A percentile compares a stretch with the other conserved stretches of the same genome.
Conservation (phyloP, 441 rosid genomes). For the Monsonia emarginata region DNA sequence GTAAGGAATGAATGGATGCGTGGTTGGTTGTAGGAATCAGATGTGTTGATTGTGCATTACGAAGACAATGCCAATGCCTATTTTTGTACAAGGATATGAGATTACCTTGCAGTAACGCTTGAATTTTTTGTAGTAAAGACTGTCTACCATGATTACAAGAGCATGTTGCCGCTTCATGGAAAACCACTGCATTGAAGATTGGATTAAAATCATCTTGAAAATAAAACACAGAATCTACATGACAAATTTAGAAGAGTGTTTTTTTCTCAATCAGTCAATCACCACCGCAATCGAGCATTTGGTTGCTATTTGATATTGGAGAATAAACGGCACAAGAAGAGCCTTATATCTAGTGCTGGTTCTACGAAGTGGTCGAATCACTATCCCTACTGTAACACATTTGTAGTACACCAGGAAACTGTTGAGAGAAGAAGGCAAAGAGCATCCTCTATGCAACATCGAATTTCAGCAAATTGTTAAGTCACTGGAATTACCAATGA, state of each 20-base stretch:
- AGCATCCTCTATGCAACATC: too few relatives aligned
- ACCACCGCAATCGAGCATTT: too few relatives aligned
- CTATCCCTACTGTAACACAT: background rate
- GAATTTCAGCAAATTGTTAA: too few relatives aligned
- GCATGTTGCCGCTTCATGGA: conserved; percentile 67
- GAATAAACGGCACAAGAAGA: too few relatives aligned
- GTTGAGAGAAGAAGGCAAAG: background rate
- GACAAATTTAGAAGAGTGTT: too few relatives aligned
- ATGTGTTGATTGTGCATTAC: too few relatives aligned
- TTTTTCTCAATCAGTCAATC: too few relatives aligned
- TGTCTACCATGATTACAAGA: conserved; percentile 46
- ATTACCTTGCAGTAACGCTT: conserved; percentile 52
- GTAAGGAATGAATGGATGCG: too few relatives aligned
- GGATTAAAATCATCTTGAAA: conserved; percentile 18
- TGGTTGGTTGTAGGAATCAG: too few relatives aligned
- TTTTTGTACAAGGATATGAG: conserved; percentile 4
- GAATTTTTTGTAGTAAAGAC: conserved; percentile 51
- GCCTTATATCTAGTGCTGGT: background rate
- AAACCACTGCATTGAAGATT: conserved; percentile 44
- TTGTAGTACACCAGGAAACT: background rate
- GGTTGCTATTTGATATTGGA: too few relatives aligned
- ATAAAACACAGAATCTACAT: background rate
- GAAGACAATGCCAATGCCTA: too few relatives aligned
- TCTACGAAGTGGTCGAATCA: background rate
- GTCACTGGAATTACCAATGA: too few relatives aligned